phyloP scores from a whole-genome alignment of 2,329 filamentous ascomycete genomes.

The Aspergillus persii region DNA sequence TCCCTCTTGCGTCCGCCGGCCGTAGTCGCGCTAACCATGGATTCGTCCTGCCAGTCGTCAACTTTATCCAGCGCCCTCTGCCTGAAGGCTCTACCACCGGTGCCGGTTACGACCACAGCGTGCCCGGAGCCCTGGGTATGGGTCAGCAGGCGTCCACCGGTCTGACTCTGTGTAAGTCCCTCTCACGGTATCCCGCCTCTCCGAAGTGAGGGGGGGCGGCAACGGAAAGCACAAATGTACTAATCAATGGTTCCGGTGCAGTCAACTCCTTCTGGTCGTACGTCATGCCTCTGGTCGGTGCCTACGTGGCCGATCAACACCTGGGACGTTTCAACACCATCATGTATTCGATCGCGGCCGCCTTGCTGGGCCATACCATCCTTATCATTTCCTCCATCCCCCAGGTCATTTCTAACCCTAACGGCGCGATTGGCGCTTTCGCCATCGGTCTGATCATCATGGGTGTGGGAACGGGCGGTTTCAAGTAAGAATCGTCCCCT shows the following conservation, averaged over 20 bases:
- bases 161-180: slow-evolving; percentile 44
- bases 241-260: background rate
- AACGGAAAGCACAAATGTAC: background rate
- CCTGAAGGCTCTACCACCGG: slow-evolving; percentile 56
- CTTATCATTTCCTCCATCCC: slow-evolving; percentile 66
- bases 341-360: slow-evolving; percentile 61
- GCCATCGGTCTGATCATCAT: slow-evolving; percentile 64
- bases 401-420: slow-evolving; percentile 56
- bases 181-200: background rate
- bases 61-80: slow-evolving; percentile 60
- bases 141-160: slow-evolving; percentile 57
- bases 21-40: background rate
- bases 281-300: slow-evolving; percentile 58
- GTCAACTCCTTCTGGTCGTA: slow-evolving; percentile 64
- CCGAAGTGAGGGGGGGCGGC: background rate
- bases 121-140: slow-evolving; percentile 56
- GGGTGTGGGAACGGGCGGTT: slow-evolving; percentile 74
- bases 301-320: slow-evolving; percentile 65
- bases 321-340: slow-evolving; percentile 70
- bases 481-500: slow-evolving; percentile 53
- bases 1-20: background rate
- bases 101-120: slow-evolving; percentile 22
- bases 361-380: slow-evolving; percentile 65
- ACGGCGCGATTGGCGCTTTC: slow-evolving; percentile 63
- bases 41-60: slow-evolving; percentile 48